Evolutionary conservation across 306 rosid genomes (phyloP).

Genomic region (Pueraria montana): DNA sequence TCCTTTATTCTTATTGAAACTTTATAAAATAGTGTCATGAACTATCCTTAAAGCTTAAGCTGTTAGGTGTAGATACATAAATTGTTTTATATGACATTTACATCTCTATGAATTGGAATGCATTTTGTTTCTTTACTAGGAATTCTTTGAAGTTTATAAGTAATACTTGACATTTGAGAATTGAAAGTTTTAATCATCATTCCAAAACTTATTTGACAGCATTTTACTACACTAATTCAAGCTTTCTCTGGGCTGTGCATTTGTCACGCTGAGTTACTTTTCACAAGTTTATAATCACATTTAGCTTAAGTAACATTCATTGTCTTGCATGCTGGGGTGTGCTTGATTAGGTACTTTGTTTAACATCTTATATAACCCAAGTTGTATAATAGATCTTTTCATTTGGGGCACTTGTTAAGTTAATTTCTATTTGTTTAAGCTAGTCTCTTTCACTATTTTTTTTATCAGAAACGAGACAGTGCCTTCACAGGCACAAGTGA

Average conservation of each 20-base stretch:
- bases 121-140: conserved; percentile 32
- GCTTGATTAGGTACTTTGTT: conserved; percentile 26
- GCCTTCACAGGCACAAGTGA: conserved; percentile 79
- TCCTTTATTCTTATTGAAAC: background rate
- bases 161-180: conserved; percentile 24
- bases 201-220: conserved; percentile 1
- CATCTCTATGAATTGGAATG: background rate
- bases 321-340: conserved; percentile 38
- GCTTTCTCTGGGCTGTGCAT: conserved; percentile 13
- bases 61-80: background rate
- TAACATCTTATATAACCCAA: conserved; percentile 29
- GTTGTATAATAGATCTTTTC: conserved; percentile 32
- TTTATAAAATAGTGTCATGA: conserved; percentile 3
- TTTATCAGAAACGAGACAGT: conserved; percentile 90
- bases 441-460: conserved; percentile 46
- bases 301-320: conserved; percentile 38
- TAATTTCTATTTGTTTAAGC: conserved; percentile 48
- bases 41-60: conserved; percentile 7
- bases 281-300: conserved; percentile 31
- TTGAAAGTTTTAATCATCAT: conserved; percentile 35
- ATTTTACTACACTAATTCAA: conserved; percentile 32
- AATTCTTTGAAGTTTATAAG: conserved; percentile 2
- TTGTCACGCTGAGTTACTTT: conserved; percentile 3
- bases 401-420: conserved; percentile 19
- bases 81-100: conserved; percentile 2